These are phyloP conservation scores for Xylaria palmicola DNA, from an alignment of 495 filamentous ascomycete species.

Conservation along the genomic window DNA sequence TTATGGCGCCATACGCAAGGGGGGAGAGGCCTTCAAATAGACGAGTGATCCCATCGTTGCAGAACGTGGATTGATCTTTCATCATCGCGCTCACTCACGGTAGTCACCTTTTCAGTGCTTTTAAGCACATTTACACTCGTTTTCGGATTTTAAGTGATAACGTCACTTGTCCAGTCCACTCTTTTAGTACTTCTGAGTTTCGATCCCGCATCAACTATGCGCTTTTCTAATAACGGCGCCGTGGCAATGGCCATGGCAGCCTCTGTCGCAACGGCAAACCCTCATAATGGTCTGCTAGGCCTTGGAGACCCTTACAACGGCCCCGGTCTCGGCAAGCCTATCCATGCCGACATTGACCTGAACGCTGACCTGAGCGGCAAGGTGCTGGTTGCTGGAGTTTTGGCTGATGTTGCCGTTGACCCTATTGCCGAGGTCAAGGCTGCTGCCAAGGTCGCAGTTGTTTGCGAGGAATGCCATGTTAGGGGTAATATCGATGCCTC, in stretches of 20 bases:
- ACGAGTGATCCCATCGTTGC: conserved; percentile 19
- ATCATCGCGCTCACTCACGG: conserved; percentile 30
- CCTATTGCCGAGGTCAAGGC: conserved; percentile 23
- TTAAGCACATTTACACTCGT: conserved; percentile 28
- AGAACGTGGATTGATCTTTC: conserved; percentile 7
- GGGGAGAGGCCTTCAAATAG: conserved; percentile 30
- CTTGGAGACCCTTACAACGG: conserved; percentile 3
- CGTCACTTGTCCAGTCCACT: conserved; percentile 31
- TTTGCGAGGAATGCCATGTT: conserved; percentile 36
- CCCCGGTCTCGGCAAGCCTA: conserved; percentile 25
- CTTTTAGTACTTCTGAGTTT: conserved; percentile 27
- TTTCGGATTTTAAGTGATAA: conserved; percentile 22
- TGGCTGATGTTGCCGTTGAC: conserved; percentile 23
- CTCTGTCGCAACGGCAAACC: conserved; percentile 28
- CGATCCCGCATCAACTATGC: conserved; percentile 20
- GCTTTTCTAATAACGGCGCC: conserved; percentile 32
- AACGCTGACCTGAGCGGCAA: conserved; percentile 26
- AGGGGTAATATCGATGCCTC: conserved; percentile 36
- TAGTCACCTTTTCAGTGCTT: conserved; percentile 30
- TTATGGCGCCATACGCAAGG: neutral
- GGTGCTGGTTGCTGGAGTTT: conserved; percentile 25
- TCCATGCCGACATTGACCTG: conserved; percentile 25
- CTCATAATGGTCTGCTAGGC: conserved; percentile 16
- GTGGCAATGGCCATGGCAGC: conserved; percentile 33
- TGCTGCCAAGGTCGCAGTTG: conserved; percentile 24